Conservation (phyloP, 805 yeast genomes). For the Kazachstania kunashirensis region DNA sequence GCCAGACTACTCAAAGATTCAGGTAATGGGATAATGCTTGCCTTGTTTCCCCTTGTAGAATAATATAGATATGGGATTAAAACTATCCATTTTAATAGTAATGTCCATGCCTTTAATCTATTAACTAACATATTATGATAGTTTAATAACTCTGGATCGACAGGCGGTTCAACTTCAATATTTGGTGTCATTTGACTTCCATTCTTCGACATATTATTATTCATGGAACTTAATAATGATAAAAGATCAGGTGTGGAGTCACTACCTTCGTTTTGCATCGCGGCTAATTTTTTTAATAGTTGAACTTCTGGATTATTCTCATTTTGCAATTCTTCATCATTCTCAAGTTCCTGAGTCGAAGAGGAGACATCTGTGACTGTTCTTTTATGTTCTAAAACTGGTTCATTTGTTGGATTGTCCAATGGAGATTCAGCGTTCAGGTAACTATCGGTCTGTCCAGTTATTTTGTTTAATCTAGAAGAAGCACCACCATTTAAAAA, state of each 20-base stretch:
- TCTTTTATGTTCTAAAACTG: not conserved
- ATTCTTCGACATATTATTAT: slow-evolving; percentile 2
- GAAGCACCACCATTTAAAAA: slow-evolving; percentile 47
- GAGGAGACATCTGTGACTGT: not conserved
- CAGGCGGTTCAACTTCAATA: slow-evolving; percentile 7
- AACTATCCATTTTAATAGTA: slow-evolving; percentile 27
- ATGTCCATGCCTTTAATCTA: slow-evolving; percentile 23
- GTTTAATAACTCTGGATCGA: slow-evolving; percentile 18
- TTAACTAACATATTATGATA: slow-evolving; percentile 25
- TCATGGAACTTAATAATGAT: slow-evolving; percentile 17
- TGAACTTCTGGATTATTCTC: slow-evolving; percentile 17
- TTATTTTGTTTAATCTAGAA: slow-evolving; percentile 42
- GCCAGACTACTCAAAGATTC: slow-evolving; percentile 5
- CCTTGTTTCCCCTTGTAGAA: slow-evolving; percentile 13
- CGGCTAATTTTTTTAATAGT: slow-evolving; percentile 23
- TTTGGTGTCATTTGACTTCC: not conserved
- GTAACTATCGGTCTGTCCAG: slow-evolving; percentile 33
- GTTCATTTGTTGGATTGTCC: slow-evolving; percentile 10
- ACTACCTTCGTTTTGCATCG: slow-evolving; percentile 12
- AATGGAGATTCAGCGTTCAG: slow-evolving; percentile 31
- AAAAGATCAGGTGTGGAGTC: slow-evolving; percentile 20
- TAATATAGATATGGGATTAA: slow-evolving; percentile 25
- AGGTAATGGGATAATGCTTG: slow-evolving; percentile 5
- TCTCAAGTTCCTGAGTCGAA: not conserved
- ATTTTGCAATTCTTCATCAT: not conserved